Evolutionary conservation across 2,329 filamentous ascomycete genomes (phyloP), one percentile per base, ranked within the genome.

Genomic region (Zymoseptoria crescenta): DNA sequence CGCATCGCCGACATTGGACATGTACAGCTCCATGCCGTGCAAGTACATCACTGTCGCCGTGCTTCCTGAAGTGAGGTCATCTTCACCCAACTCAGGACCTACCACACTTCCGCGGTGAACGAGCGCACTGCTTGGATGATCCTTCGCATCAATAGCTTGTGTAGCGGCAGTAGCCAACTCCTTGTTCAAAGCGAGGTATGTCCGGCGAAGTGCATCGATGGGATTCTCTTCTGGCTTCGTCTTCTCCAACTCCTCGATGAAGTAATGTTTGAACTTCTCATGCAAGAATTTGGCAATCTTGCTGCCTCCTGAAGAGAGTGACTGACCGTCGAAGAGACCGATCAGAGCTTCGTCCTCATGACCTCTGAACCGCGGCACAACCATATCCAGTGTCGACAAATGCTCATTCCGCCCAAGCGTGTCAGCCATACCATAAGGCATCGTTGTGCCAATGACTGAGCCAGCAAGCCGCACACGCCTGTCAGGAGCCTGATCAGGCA

Each of bases 391-490:
- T 2, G 92, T 96, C 4, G 94, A 97, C 55, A 99, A 77, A 73
- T 99, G 94, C 74, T 99, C 94, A 67, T 93, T 92, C 70, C 86
- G 89, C 48, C 94, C 94, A 13, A 99, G 79, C 13, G 90, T 95
- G 75, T 99, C 94, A 7, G 94, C 94, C 92, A 99, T 96, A 62
- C 94, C 94, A 69, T 99, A 99, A 1, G 91, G 87, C 74, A 99
- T 83, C 16, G 69, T 67, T 30, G 90, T 87, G 1, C 93, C 93
- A 20, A 95, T 92, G 58, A 93, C 77, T 0, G 93, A 96, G n/a
- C 92, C 92, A 28, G 94, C 95, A n/a, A 94, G 97, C 69, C 94
- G 85, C 57, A 99, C 91, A 80, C 94, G 89, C 61, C 92, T 85
- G 72, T 99, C 93, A 73, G 97, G 92, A 62, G 87, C 96, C 73